phyloP scores from a whole-genome alignment of 169 alveolate species.

The Eimeria falciformis region DNA sequence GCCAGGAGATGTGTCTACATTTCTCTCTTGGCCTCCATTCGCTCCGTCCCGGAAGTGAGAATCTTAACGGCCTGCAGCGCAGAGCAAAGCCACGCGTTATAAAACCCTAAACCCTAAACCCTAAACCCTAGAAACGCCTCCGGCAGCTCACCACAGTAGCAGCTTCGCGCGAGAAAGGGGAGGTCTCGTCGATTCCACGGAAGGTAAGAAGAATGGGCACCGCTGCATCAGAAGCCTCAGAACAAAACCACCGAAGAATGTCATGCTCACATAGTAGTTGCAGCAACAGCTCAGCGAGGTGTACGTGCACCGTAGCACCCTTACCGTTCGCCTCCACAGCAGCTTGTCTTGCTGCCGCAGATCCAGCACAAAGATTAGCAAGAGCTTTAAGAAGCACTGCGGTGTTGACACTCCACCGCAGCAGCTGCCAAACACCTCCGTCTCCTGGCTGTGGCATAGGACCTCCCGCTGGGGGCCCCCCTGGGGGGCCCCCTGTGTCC shows the following conservation, averaged over 20 bases:
- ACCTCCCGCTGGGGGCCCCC: not conserved
- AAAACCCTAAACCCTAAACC: constrained; percentile 16
- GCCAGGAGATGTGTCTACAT: too few relatives aligned
- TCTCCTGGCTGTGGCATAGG: constrained; percentile 15
- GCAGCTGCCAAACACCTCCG: not conserved
- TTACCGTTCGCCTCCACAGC: not conserved
- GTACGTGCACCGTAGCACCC: not conserved
- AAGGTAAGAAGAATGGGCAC: constrained; percentile 8
- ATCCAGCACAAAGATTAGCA: not conserved
- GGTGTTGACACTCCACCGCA: not conserved
- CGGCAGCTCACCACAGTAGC: not conserved
- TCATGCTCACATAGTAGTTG: not conserved
- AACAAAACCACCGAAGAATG: not conserved
- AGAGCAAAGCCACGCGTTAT: not conserved
- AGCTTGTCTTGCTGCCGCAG: not conserved
- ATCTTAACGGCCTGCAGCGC: not conserved
- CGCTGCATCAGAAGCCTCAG: not conserved
- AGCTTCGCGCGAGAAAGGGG: constrained; percentile 33
- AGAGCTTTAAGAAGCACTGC: not conserved
- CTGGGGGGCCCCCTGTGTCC: not conserved
- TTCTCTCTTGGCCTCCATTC: too few relatives aligned
- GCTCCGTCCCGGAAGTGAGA: not conserved
- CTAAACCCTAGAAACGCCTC: not conserved
- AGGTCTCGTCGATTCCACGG: not conserved
- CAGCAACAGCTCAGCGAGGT: not conserved